Evolutionary conservation across 345 rosid genomes (phyloP).

Genomic region (Hevea brasiliensis): DNA sequence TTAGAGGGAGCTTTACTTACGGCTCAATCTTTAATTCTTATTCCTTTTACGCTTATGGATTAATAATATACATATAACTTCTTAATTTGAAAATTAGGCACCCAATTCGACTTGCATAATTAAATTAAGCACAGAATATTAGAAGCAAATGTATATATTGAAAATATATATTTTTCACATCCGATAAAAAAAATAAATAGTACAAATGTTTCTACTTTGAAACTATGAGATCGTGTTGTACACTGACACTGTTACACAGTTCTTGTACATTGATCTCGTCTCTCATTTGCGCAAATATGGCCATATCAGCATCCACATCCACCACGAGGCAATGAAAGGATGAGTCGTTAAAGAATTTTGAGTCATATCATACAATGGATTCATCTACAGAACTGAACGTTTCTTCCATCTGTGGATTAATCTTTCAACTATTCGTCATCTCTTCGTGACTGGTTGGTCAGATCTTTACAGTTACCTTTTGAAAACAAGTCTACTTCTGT

Average conservation of each 20-base stretch:
- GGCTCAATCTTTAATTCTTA: no score
- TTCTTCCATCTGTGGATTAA: not conserved
- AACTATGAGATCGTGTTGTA: not conserved
- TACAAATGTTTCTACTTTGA: not conserved
- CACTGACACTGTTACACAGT: constrained; percentile 5
- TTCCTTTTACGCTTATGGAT: no score
- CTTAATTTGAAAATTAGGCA: no score
- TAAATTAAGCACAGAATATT: not conserved
- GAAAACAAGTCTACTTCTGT: not conserved
- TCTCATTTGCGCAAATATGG: not conserved
- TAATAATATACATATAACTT: no score
- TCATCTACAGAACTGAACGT: not conserved
- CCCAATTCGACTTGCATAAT: no score
- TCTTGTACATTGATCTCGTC: not conserved
- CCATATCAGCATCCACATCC: not conserved
- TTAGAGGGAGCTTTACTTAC: no score
- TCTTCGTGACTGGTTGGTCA: not conserved
- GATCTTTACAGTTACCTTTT: constrained; percentile 11
- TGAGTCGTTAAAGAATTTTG: not conserved
- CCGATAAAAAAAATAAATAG: constrained; percentile 9
- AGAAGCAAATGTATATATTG: not conserved
- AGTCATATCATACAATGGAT: not conserved
- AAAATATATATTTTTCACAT: not conserved
- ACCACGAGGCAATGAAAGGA: not conserved
- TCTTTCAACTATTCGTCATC: not conserved